Base-by-base conservation (phyloP, 2,329 filamentous ascomycete genomes). In the Aureobasidium pullulans region DNA sequence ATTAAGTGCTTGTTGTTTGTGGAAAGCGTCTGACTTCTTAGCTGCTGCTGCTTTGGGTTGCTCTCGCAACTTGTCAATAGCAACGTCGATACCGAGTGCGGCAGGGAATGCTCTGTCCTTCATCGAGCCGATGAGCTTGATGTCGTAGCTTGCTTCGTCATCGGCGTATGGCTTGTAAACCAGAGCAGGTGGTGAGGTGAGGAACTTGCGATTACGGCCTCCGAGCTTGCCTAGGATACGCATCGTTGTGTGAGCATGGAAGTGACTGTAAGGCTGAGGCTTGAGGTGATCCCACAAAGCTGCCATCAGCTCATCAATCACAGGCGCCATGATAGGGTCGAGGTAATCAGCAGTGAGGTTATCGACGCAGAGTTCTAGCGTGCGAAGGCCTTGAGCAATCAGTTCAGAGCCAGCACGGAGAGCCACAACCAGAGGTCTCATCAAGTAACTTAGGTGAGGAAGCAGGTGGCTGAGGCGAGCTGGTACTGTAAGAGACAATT, bases 251-350 rank as follows among this genome's bases (percentile, higher is more conserved):
- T 99, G 94, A 0, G 95, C 90, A 69, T 97, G 93, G 73, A 96
- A 96, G 72, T 99, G 95, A 67, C 89, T 96, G 72, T 99, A 96
- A 0, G 94, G 94, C 63, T 92, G 87, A 7, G 94, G 95, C 67
- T 88, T 89, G 43, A 99, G 81, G 71, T 99, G 95, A 64, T 96
- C 92, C 81, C 96, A 99, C 1, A 99, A 80, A 1, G 93, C 93
- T 48, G 91, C 94, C 94, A 99, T 99, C 46, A 99, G 79, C 70
- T 99, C 94, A 67, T 99, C 93, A 72, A 99, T 97, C 29, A 97
- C 95, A 0, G 94, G 95, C 2, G 93, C 90, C 93, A 99, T 99
- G 67, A 99, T 97, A 0, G 94, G 95, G 67, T 99, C 94, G 13
- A 99, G 78, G 69, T 99, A 99, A 68, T 99, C 94, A 0, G 94